Evolutionary conservation across 345 rosid genomes (phyloP), one percentile per base, ranked within the genome.

Genomic region (Eutrema yunnanense): DNA sequence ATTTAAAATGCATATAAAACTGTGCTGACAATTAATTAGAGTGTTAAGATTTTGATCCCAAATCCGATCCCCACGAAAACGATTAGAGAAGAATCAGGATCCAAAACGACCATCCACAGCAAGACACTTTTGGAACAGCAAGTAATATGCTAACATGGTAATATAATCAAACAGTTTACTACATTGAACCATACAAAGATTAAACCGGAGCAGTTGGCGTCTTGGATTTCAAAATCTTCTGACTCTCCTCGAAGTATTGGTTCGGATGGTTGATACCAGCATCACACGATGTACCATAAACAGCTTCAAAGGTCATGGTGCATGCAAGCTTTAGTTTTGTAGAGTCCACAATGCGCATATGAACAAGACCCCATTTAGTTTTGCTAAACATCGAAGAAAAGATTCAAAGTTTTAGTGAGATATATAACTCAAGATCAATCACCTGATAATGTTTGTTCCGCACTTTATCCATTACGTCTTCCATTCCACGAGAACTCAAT

Each of bases 261-360:
- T 87, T 92, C 4, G 96, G 97, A 85, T 95, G 99, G 73, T 92
- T 95, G 81, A 92, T 85, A 27, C 96, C 97, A 62, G 92, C 78
- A 79, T 90, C 97, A 63, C 84, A 81, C 26, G 90, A 72, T 63
- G 84, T 76, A 50, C 85, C 83, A 58, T 92, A 92, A 72, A 92
- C 78, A 61, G 88, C 90, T 81, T 92, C 99, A 71, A 90, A 95
- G 2, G 92, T 88, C 66, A 92, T 73, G 22, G 99, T 95, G 83
- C 98, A 95, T 8, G 96, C 96, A 73, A 95, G 80, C 99, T 94
- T 86, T 65, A 70, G 33, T 69, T 46, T 65, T 63, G 49, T 13
- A 44, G 19, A 55, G 42, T 64, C 48, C 64, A 69, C 50, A 66
- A 66, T 30, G 49, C 55, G 52, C 38, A 47, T 44, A 69, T 27